Evolutionary conservation across 1,284 basidiomycete genomes (phyloP).

Genomic region (Earliella scabrosa): DNA sequence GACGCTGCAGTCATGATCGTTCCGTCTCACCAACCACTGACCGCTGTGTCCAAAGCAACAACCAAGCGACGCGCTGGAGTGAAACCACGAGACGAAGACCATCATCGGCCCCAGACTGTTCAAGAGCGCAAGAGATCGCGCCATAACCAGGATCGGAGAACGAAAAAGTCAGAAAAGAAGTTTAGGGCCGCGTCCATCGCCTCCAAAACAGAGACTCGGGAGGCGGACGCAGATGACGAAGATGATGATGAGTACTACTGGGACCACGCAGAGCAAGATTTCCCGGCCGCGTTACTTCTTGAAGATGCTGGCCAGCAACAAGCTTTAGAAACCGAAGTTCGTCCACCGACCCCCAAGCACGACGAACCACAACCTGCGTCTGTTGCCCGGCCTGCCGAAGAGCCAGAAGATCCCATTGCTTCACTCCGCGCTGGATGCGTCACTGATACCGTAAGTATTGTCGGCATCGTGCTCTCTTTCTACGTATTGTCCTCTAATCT

Average conservation of each 20-base stretch:
- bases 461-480: too few species aligned
- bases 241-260: conserved; percentile 17
- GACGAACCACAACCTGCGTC: too few species aligned
- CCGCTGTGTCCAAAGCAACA: neutral
- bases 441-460: too few species aligned
- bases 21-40: neutral
- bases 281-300: conserved; percentile 7
- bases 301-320: neutral
- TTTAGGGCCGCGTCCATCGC: neutral
- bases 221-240: neutral
- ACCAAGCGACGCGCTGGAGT: neutral
- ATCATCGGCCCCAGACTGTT: neutral
- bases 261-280: conserved; percentile 6
- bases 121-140: neutral
- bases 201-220: neutral
- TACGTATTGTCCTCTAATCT: too few species aligned
- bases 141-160: neutral
- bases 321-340: neutral
- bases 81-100: neutral
- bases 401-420: too few species aligned
- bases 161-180: neutral
- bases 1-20: too few species aligned
- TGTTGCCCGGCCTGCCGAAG: too few species aligned
- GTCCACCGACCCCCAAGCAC: neutral
- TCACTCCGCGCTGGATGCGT: too few species aligned